Evolutionary conservation across 2,329 filamentous ascomycete species (phyloP).

Genomic region (Aaosphaeria pasadenensis): DNA sequence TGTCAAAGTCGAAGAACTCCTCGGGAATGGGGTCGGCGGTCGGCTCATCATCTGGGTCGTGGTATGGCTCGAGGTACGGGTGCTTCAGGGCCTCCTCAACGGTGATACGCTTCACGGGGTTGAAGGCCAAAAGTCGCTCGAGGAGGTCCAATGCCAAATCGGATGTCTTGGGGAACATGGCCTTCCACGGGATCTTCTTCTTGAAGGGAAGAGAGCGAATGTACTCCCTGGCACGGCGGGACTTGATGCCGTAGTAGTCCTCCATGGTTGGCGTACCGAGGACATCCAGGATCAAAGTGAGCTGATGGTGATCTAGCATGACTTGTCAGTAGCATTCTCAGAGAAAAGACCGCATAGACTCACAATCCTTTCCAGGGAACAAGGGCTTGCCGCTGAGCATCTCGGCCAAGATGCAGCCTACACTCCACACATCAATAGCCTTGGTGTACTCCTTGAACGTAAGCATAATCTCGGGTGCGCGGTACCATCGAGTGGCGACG

Average conservation of each 20-base stretch:
- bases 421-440: conserved; percentile 98
- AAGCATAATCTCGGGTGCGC: conserved; percentile 98
- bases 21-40: conserved; percentile 95
- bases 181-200: conserved; percentile 98
- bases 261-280: conserved; percentile 99
- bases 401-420: conserved; percentile 95
- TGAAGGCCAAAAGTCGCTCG: conserved; percentile 95
- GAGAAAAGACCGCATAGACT: conserved; percentile 31
- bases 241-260: conserved; percentile 99
- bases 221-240: conserved; percentile 92
- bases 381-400: conserved; percentile 98
- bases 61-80: conserved; percentile 97
- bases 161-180: conserved; percentile 98
- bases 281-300: conserved; percentile 95
- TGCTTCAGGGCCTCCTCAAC: conserved; percentile 97
- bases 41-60: conserved; percentile 97
- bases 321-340: background rate
- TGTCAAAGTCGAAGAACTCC: conserved; percentile 99
- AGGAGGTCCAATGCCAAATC: conserved; percentile 89
- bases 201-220: conserved; percentile 98
- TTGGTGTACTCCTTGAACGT: conserved; percentile 99
- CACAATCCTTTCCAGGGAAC: conserved; percentile 98
- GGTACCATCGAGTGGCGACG: conserved; percentile 97
- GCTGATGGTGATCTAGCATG: conserved; percentile 82
- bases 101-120: conserved; percentile 96